phyloP scores from a whole-genome alignment of 1,139 yeast genomes.

The Lizanozyma gosingica region DNA sequence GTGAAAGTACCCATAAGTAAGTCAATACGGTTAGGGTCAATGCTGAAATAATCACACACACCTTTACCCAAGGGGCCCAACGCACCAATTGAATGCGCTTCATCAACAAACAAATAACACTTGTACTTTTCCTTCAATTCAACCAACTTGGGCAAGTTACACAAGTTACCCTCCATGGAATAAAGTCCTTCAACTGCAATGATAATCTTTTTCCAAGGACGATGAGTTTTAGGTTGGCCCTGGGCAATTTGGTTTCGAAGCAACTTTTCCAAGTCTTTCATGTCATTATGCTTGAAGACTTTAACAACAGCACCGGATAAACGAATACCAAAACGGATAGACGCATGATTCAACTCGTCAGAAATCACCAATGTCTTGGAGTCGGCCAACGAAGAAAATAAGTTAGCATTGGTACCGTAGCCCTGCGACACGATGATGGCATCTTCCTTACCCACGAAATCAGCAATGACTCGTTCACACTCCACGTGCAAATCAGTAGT shows the following conservation, averaged over 20 bases:
- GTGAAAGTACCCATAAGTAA: constrained; percentile 96
- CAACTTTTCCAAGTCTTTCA: constrained; percentile 69
- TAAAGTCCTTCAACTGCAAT: constrained; percentile 93
- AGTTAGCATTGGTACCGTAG: constrained; percentile 90
- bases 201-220: constrained; percentile 94
- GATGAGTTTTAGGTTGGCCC: constrained; percentile 94
- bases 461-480: constrained; percentile 73
- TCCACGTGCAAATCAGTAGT: constrained; percentile 65
- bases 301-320: constrained; percentile 89
- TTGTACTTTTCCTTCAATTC: constrained; percentile 78
- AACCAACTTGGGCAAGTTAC: constrained; percentile 71
- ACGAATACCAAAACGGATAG: constrained; percentile 91
- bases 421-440: constrained; percentile 88
- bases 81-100: constrained; percentile 98
- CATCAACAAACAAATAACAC: constrained; percentile 86
- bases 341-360: constrained; percentile 92
- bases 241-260: constrained; percentile 84
- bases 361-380: constrained; percentile 84
- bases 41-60: constrained; percentile 84
- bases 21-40: constrained; percentile 70
- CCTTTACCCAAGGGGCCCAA: constrained; percentile 93
- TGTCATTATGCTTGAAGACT: constrained; percentile 88
- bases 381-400: constrained; percentile 78
- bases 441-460: constrained; percentile 87
- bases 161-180: constrained; percentile 97